phyloP scores from a whole-genome alignment of 2,329 filamentous ascomycete genomes.

The Xylariomycetidae sp. region DNA sequence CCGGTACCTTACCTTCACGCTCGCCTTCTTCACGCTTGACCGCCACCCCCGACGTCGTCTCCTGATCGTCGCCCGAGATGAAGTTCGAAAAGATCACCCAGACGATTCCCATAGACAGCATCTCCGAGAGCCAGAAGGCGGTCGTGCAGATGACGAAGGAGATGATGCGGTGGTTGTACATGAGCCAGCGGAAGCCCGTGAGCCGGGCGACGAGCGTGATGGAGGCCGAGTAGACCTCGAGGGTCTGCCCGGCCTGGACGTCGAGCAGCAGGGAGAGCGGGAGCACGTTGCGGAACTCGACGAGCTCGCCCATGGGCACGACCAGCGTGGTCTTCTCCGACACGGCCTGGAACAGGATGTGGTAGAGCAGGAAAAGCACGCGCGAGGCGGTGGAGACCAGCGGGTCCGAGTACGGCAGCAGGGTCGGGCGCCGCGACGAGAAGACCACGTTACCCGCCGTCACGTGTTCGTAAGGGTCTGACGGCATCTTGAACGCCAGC shows the following conservation, averaged over 20 bases:
- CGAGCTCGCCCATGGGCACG: conserved; percentile 68
- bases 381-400: conserved; percentile 59
- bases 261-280: conserved; percentile 54
- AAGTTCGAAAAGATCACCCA: conserved; percentile 52
- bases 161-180: conserved; percentile 76
- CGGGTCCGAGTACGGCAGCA: conserved; percentile 74
- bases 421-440: conserved; percentile 66
- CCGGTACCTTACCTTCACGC: too few species aligned
- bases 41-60: too few species aligned
- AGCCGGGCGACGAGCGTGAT: conserved; percentile 72
- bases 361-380: conserved; percentile 61
- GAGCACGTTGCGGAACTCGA: conserved; percentile 54
- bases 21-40: too few species aligned
- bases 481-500: conserved; percentile 7
- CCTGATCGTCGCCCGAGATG: conserved; percentile 24
- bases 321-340: conserved; percentile 59
- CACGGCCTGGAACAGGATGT: conserved; percentile 59
- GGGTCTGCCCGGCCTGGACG: conserved; percentile 60
- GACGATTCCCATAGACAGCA: conserved; percentile 59
- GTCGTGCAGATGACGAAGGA: conserved; percentile 65
- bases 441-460: conserved; percentile 44
- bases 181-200: conserved; percentile 72
- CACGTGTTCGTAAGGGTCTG: conserved; percentile 30
- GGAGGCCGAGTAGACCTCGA: conserved; percentile 71
- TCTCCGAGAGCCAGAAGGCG: conserved; percentile 73